These are phyloP conservation scores for Avena eriantha DNA, from an alignment of 176 grass and related monocot genomes.

Conservation along the genomic window DNA sequence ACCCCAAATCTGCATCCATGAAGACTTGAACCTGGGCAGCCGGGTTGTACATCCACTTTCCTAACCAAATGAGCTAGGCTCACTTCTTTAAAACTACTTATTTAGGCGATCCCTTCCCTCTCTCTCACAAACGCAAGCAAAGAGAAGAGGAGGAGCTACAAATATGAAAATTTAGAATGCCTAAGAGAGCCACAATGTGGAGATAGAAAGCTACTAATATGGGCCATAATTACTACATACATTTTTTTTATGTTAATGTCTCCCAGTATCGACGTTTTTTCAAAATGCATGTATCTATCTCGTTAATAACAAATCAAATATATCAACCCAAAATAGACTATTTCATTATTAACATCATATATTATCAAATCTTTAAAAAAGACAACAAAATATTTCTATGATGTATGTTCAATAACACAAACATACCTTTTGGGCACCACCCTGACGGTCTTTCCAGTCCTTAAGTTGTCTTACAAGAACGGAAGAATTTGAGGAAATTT, in stretches of 20 bases:
- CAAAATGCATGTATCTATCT: background rate
- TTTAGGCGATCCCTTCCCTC: background rate
- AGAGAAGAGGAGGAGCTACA: background rate
- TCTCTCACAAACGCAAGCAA: slow-evolving; percentile 1
- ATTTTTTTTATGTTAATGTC: background rate
- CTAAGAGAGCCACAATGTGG: background rate
- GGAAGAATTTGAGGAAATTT: slow-evolving; percentile 54
- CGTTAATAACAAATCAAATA: background rate
- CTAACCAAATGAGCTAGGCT: too few species aligned
- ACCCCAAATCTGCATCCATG: too few species aligned
- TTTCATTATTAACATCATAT: too few species aligned
- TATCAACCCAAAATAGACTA: too few species aligned
- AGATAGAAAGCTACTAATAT: too few species aligned
- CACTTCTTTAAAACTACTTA: too few species aligned
- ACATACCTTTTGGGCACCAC: slow-evolving; percentile 62
- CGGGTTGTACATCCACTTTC: too few species aligned
- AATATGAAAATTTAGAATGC: background rate
- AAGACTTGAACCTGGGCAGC: too few species aligned
- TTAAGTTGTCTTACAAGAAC: slow-evolving; percentile 71
- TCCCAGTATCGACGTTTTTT: too few species aligned
- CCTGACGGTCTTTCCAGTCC: slow-evolving; percentile 69
- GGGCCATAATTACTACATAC: background rate
- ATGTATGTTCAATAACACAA: slow-evolving; percentile 5
- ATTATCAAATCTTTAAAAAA: too few species aligned
- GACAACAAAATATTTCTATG: slow-evolving; percentile 1